Conservation (phyloP, 306 rosid genomes). For the Quercus rubra region DNA sequence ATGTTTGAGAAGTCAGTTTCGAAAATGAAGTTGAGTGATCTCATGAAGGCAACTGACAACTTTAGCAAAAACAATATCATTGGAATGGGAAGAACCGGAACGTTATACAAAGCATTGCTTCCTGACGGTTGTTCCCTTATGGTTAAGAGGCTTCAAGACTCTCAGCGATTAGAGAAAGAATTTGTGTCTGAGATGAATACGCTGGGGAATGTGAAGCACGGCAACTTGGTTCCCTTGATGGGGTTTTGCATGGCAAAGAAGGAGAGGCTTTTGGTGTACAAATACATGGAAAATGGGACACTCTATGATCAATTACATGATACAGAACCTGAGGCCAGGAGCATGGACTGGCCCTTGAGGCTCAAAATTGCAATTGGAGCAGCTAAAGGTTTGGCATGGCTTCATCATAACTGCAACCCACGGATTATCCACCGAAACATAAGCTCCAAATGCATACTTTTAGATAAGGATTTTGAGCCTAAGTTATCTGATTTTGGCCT, state of each 20-base stretch:
- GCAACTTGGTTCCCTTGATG: constrained; percentile 79
- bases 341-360: constrained; percentile 71
- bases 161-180: constrained; percentile 78
- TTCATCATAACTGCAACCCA: constrained; percentile 96
- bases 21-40: constrained; percentile 89
- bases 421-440: constrained; percentile 89
- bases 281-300: constrained; percentile 73
- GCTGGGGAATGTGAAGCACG: constrained; percentile 64
- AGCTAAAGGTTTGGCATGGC: constrained; percentile 95
- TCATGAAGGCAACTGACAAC: constrained; percentile 88
- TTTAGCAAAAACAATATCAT: constrained; percentile 69
- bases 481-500: constrained; percentile 94
- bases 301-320: constrained; percentile 74
- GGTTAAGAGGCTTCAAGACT: constrained; percentile 93
- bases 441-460: constrained; percentile 84
- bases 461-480: constrained; percentile 75
- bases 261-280: constrained; percentile 84
- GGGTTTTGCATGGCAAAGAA: constrained; percentile 87
- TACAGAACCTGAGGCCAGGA: constrained; percentile 33
- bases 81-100: constrained; percentile 84
- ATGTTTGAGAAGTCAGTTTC: constrained; percentile 80
- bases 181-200: constrained; percentile 84
- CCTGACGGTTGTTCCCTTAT: constrained; percentile 66
- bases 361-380: constrained; percentile 90
- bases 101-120: constrained; percentile 69